Evolutionary conservation across 2,329 filamentous ascomycete species (phyloP).

Genomic region (Didymella arachidicola): DNA sequence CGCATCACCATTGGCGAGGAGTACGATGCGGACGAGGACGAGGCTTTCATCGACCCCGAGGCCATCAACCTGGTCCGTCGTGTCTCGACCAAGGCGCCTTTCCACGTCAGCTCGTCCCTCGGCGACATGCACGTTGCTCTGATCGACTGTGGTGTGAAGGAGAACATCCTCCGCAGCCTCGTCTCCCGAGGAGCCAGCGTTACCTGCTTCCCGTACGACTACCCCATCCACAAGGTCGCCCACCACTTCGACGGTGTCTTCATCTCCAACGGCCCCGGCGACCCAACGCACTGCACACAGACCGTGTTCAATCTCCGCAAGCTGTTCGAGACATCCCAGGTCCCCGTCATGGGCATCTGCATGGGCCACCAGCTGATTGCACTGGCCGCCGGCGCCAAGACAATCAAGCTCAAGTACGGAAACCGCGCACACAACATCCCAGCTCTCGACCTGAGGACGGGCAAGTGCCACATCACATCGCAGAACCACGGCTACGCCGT

Average conservation of each 20-base stretch:
- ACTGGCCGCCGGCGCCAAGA: constrained; percentile 84
- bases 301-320: constrained; percentile 92
- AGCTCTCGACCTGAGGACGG: constrained; percentile 90
- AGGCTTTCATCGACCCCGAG: constrained; percentile 92
- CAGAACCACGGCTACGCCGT: constrained; percentile 99
- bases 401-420: constrained; percentile 98
- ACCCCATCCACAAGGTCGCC: constrained; percentile 96
- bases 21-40: constrained; percentile 98
- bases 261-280: constrained; percentile 98
- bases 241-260: constrained; percentile 98
- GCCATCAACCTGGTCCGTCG: constrained; percentile 96
- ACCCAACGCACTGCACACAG: constrained; percentile 94
- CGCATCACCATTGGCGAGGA: constrained; percentile 95
- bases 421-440: constrained; percentile 99
- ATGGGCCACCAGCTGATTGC: constrained; percentile 96
- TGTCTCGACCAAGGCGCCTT: constrained; percentile 97
- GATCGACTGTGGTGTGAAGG: constrained; percentile 98
- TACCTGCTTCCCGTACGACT: constrained; percentile 95
- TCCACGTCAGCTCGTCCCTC: constrained; percentile 85
- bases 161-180: constrained; percentile 96
- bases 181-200: constrained; percentile 90
- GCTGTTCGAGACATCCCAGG: constrained; percentile 87
- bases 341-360: constrained; percentile 97
- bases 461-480: constrained; percentile 97
- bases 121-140: constrained; percentile 91